Conservation (phyloP, 805 yeast genomes). For the Starmerella gropengiesseri region DNA sequence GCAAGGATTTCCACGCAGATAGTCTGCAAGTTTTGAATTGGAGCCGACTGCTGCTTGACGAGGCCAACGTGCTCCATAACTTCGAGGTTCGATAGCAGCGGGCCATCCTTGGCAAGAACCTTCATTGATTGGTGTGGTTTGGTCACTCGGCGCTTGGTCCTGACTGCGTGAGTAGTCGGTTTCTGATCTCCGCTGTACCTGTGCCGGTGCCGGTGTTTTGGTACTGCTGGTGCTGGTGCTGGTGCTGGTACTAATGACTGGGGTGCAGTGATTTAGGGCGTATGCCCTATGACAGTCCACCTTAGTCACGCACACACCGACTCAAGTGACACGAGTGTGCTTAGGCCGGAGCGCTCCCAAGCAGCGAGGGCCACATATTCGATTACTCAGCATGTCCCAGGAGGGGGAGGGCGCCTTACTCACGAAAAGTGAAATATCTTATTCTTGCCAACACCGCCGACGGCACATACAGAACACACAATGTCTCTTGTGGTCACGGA, state of each 20-base stretch:
- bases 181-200: too few species aligned
- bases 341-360: background rate
- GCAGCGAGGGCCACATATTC: background rate
- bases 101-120: constrained; percentile 43
- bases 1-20: constrained; percentile 31
- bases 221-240: too few species aligned
- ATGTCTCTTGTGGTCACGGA: constrained; percentile 98
- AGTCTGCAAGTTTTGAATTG: constrained; percentile 28
- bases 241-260: too few species aligned
- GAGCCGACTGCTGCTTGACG: constrained; percentile 31
- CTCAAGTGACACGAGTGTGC: background rate
- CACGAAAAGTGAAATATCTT: constrained; percentile 16
- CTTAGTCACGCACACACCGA: background rate
- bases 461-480: constrained; percentile 13
- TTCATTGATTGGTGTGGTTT: constrained; percentile 24
- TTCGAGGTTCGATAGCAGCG: constrained; percentile 54
- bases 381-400: background rate
- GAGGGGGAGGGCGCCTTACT: constrained; percentile 1
- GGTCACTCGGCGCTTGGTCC: background rate
- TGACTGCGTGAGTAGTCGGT: too few species aligned
- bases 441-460: constrained; percentile 9
- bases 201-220: too few species aligned
- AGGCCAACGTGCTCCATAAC: constrained; percentile 45
- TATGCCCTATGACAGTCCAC: background rate
- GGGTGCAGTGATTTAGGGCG: background rate